Base-by-base conservation (phyloP, 352 stramenopile genomes). In the Pythium sukuiense region DNA sequence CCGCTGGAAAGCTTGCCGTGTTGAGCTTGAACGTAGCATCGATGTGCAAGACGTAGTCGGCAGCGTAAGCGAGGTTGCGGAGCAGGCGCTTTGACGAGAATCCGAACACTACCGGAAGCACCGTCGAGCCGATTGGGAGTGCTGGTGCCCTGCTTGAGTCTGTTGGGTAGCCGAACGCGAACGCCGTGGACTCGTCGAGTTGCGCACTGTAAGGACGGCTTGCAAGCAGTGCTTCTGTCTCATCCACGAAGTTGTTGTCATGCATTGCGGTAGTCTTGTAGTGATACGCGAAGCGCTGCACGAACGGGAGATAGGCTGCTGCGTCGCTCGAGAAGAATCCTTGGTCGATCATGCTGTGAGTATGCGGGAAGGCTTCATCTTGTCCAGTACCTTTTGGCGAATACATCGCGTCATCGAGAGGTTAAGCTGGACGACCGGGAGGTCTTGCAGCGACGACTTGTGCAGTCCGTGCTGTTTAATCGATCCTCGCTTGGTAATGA, bases 1-100 rank as follows among this genome's bases (percentile, higher is more conserved):
- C 18, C 4, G 43, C 16, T 1, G 57, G 41, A 13, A 63, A 63
- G 11, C 43, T 4, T 2, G 45, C 57, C 27, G 57, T 55, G 45
- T 63, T 63, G 14, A 63, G 35, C 45, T 63, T 55, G 57, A 63
- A 63, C 7, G 57, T 63, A 3, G 57, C 29, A 24, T 63, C 57
- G 27, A 63, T 30, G 30, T 63, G 57, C 4, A 63, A 20, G 4
- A 56, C 30, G 20, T 56, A 9, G 7, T 55, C 27, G 5, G 1
- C 20, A 3, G 57, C 57, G 18, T 63, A 12, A 5, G 27, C 12
- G 3, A 63, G 26, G 11, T 55, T 46, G 14, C 45, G 32, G 5
- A 63, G 20, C 16, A 45, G 13, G 1, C 3, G 16, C 30, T 63
- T 63, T 2, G 45, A 35, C 3, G 30, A 11, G 27, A 64, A 58